Evolutionary conservation across 306 rosid species (phyloP).

Genomic region (Astragalus glycyphyllos): DNA sequence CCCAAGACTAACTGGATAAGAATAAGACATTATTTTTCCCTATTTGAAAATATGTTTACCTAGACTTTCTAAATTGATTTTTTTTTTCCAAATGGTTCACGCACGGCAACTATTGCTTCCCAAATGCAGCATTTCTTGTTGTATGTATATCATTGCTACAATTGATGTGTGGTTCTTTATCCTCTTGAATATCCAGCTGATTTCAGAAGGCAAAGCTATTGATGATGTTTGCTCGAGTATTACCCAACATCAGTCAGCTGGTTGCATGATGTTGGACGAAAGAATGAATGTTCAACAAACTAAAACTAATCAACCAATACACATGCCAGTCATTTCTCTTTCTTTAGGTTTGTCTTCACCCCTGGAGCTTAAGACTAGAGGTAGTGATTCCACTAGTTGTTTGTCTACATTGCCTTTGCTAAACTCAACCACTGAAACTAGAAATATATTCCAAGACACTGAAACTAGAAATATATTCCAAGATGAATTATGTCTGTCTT

Average conservation of each 20-base stretch:
- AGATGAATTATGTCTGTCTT: conserved; percentile 48
- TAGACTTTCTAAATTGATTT: conserved; percentile 23
- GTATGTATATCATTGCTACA: conserved; percentile 24
- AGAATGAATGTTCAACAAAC: conserved; percentile 44
- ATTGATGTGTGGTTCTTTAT: conserved; percentile 33
- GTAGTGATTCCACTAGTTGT: conserved; percentile 45
- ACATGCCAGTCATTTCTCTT: conserved; percentile 46
- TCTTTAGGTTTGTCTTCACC: conserved; percentile 62
- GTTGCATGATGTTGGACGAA: conserved; percentile 47
- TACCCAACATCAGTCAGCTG: conserved; percentile 44
- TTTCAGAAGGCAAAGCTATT: conserved; percentile 53
- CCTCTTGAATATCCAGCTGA: conserved; percentile 53
- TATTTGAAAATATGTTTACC: conserved; percentile 24
- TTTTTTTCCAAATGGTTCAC: conserved; percentile 32
- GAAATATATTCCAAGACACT: conserved; percentile 49
- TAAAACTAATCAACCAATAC: conserved; percentile 35
- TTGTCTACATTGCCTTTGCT: conserved; percentile 48
- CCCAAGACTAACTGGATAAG: conserved; percentile 1
- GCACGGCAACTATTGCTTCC: conserved; percentile 24
- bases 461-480: conserved; percentile 51
- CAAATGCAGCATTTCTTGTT: conserved; percentile 18
- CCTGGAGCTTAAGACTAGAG: conserved; percentile 40
- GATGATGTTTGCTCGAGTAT: conserved; percentile 42
- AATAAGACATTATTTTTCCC: conserved; percentile 22
- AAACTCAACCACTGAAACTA: conserved; percentile 43